Conservation (phyloP, 768 basidiomycete species). For the Podaxis sp. region DNA sequence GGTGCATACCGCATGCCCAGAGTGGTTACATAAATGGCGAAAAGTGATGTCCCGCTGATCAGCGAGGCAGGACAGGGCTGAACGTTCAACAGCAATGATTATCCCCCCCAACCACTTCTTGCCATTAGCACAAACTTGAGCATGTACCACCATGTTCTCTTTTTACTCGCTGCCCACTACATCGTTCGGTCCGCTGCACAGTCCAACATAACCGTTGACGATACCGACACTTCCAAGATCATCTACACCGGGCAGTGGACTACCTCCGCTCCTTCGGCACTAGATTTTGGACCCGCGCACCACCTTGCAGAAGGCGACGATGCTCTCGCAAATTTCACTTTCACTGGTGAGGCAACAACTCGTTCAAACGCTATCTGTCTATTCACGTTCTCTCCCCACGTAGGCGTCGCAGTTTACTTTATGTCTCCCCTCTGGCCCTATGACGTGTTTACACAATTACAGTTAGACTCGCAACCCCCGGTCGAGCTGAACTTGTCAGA, state of each 20-base stretch:
- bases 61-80: too few relatives aligned
- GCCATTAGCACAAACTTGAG: neutral
- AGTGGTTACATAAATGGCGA: neutral
- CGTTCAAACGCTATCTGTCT: neutral
- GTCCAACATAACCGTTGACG: slow-evolving; percentile 14
- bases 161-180: neutral
- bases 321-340: slow-evolving; percentile 9
- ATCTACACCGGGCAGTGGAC: slow-evolving; percentile 4
- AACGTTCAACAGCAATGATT: neutral
- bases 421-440: slow-evolving; percentile 40
- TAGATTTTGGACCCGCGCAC: neutral
- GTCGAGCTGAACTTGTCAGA: slow-evolving; percentile 32
- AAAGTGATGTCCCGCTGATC: neutral
- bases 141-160: neutral
- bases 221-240: slow-evolving; percentile 1
- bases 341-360: slow-evolving; percentile 4
- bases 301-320: neutral
- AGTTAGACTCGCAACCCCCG: slow-evolving; percentile 31
- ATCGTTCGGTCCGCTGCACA: neutral
- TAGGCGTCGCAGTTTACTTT: slow-evolving; percentile 38
- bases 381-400: neutral
- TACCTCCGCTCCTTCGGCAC: neutral
- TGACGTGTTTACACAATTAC: slow-evolving; percentile 36
- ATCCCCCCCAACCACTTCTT: neutral
- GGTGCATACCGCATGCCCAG: too few relatives aligned